phyloP scores from a whole-genome alignment of 495 filamentous ascomycete genomes.

The Neurospora sp. region DNA sequence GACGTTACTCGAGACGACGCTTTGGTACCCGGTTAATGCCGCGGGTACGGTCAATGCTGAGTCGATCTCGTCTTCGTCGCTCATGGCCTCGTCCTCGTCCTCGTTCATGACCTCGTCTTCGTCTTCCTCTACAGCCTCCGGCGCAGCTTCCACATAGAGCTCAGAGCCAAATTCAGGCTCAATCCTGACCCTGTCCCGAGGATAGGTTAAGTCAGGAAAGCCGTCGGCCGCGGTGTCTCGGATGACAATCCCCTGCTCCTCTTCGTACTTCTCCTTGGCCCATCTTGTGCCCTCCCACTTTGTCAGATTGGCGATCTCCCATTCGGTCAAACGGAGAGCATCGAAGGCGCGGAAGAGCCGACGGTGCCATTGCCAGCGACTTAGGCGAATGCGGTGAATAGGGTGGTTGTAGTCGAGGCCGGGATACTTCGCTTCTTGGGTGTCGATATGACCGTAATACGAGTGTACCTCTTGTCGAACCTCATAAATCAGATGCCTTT shows the following conservation, averaged over 20 bases:
- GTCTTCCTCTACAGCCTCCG: conserved; percentile 7
- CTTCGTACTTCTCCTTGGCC: conserved; percentile 76
- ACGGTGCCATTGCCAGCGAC: conserved; percentile 72
- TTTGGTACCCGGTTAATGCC: background rate
- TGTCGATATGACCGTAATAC: conserved; percentile 81
- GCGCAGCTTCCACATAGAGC: background rate
- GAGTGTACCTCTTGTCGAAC: conserved; percentile 74
- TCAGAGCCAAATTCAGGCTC: conserved; percentile 14
- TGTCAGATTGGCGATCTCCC: conserved; percentile 69
- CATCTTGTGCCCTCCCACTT: conserved; percentile 93
- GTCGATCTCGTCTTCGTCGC: conserved; percentile 46
- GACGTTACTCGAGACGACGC: background rate
- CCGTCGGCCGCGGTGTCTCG: conserved; percentile 68
- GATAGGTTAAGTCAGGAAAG: conserved; percentile 45
- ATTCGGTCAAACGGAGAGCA: conserved; percentile 58
- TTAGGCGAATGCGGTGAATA: conserved; percentile 74
- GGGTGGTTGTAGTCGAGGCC: conserved; percentile 77
- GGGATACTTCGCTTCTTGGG: conserved; percentile 80
- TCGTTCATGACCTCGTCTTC: conserved; percentile 22
- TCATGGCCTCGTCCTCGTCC: conserved; percentile 41
- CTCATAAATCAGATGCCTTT: conserved; percentile 69
- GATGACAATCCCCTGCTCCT: conserved; percentile 62
- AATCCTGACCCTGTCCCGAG: conserved; percentile 31
- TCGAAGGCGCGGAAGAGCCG: conserved; percentile 78
- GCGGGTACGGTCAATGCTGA: conserved; percentile 20